phyloP scores from a whole-genome alignment of 257 asterid genomes.

The Scutellaria galericulata region DNA sequence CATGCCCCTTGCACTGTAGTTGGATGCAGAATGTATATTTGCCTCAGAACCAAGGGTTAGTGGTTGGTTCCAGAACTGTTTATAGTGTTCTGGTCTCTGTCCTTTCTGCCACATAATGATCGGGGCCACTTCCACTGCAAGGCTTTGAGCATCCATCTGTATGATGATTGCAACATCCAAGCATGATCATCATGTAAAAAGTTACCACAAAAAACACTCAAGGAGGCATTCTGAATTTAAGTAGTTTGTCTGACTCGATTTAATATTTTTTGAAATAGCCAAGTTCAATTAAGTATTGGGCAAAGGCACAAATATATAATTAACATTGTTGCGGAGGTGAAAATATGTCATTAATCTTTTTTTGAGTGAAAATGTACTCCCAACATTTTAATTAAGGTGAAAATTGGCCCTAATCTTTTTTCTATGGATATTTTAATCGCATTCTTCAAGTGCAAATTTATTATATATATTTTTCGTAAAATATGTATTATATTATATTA shows the following conservation, averaged over 20 bases:
- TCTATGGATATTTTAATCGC: too few species aligned
- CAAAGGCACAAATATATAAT: too few species aligned
- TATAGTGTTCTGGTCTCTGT: conserved; percentile 62
- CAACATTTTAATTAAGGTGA: too few species aligned
- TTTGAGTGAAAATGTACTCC: too few species aligned
- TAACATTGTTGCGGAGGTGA: too few species aligned
- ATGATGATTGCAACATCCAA: conserved; percentile 32
- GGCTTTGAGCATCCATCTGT: conserved; percentile 94
- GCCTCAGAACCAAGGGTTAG: conserved; percentile 50
- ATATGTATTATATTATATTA: too few species aligned
- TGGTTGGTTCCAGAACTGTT: conserved; percentile 63
- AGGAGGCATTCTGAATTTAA: conserved; percentile 3
- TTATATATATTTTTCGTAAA: too few species aligned
- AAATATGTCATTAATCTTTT: too few species aligned
- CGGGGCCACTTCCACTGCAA: conserved; percentile 90
- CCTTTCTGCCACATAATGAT: conserved; percentile 86
- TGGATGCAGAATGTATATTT: conserved; percentile 45
- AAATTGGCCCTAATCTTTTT: too few species aligned
- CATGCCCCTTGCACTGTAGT: conserved; percentile 55
- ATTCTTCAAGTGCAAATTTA: too few species aligned
- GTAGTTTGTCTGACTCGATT: conserved; percentile 3
- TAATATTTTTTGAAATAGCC: not conserved
- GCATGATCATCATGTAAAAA: conserved; percentile 24
- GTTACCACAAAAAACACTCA: not conserved
- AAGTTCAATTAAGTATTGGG: not conserved